phyloP scores from a whole-genome alignment of 306 rosid species.

The Hippophae tibetana region DNA sequence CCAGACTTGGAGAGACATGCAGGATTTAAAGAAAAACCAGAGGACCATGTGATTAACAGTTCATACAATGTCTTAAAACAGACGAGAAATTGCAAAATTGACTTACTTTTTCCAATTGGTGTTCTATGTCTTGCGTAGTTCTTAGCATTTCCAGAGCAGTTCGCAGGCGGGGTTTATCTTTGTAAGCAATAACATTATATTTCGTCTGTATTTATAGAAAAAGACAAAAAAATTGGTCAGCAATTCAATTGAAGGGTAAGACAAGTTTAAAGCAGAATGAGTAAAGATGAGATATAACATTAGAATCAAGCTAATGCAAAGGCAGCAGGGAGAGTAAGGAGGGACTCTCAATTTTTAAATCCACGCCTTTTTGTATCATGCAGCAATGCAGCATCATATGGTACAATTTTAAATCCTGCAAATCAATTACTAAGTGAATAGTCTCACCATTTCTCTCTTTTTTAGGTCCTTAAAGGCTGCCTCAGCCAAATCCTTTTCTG shows the following conservation, averaged over 20 bases:
- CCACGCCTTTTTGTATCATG: background rate
- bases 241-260: background rate
- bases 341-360: background rate
- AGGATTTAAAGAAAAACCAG: background rate
- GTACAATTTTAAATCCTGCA: background rate
- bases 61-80: constrained; percentile 1
- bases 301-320: background rate
- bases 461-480: constrained; percentile 67
- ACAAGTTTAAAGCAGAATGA: background rate
- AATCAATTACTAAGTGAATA: constrained; percentile 1
- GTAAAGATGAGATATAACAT: background rate
- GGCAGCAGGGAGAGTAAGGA: background rate
- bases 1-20: background rate
- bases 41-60: constrained; percentile 4
- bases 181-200: constrained; percentile 70
- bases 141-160: constrained; percentile 70
- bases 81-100: constrained; percentile 9
- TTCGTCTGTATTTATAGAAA: constrained; percentile 43
- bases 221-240: background rate
- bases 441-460: constrained; percentile 54
- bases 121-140: constrained; percentile 75
- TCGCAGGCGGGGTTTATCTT: constrained; percentile 72
- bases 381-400: background rate
- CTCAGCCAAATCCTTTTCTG: constrained; percentile 69
- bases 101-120: constrained; percentile 49